phyloP scores from a whole-genome alignment of 306 rosid species.

The Gynostemma pentaphyllum region DNA sequence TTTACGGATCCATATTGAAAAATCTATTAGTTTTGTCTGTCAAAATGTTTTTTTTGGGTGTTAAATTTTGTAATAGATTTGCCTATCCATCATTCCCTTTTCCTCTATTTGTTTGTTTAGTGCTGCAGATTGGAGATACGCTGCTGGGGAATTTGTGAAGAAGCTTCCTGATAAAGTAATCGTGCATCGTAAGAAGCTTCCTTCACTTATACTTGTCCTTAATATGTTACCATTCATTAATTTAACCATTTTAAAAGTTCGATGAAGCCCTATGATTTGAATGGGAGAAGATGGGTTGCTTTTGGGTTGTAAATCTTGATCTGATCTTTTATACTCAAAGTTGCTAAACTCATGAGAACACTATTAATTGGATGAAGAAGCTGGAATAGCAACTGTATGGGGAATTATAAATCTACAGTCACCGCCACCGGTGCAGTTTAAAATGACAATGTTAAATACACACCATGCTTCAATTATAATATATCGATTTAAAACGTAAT shows the following conservation, averaged over 20 bases:
- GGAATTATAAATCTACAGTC: not conserved
- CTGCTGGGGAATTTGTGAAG: conserved; percentile 59
- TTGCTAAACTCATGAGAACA: not conserved
- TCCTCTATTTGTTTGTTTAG: conserved; percentile 29
- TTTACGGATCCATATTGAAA: no score
- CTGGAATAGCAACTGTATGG: not conserved
- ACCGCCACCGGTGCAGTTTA: not conserved
- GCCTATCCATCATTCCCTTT: not conserved
- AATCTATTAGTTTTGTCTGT: no score
- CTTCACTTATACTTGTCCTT: conserved; percentile 9
- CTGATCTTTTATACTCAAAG: not conserved
- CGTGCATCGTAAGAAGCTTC: conserved; percentile 66
- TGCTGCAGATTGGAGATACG: conserved; percentile 84
- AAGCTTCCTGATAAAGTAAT: conserved; percentile 71
- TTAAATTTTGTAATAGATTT: not conserved
- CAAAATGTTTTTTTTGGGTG: not conserved
- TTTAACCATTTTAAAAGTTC: not conserved
- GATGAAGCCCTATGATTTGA: not conserved
- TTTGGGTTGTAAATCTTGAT: not conserved
- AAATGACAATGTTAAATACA: not conserved
- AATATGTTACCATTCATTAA: not conserved
- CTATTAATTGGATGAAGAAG: not conserved
- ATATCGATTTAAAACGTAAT: no score
- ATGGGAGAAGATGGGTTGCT: not conserved
- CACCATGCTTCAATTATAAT: not conserved